phyloP scores from a whole-genome alignment of 768 basidiomycete species.

The Leucosporidium yakuticum region DNA sequence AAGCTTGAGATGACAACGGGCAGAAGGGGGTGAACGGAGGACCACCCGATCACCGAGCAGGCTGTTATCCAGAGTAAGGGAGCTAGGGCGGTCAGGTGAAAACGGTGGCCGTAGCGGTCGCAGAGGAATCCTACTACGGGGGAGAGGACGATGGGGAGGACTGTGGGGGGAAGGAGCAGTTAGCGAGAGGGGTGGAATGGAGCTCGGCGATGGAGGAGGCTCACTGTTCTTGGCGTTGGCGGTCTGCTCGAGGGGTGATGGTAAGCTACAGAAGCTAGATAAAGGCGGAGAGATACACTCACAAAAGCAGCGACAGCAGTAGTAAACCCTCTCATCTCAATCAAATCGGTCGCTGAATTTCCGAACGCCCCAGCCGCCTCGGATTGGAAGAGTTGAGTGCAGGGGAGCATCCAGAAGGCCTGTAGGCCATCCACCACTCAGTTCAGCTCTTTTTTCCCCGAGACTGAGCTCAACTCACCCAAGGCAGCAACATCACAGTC shows the following conservation, averaged over 20 bases:
- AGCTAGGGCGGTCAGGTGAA: neutral
- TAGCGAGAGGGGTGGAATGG: neutral
- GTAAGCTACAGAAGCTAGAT: too few species aligned
- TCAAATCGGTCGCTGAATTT: neutral
- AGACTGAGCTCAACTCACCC: neutral
- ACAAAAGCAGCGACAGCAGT: too few species aligned
- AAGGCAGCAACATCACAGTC: neutral
- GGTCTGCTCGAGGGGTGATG: neutral
- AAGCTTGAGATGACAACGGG: neutral
- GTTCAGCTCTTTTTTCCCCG: too few species aligned
- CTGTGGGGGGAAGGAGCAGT: neutral
- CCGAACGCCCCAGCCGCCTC: neutral
- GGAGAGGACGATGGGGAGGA: neutral
- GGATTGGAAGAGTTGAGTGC: neutral
- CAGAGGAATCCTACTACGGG: neutral
- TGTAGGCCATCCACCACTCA: too few species aligned
- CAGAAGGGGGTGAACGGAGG: neutral
- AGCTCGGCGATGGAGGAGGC: neutral
- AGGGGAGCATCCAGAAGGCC: neutral
- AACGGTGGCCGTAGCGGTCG: slow-evolving; percentile 1
- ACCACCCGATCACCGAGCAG: neutral
- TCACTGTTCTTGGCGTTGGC: neutral
- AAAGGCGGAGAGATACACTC: too few species aligned
- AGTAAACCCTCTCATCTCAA: neutral
- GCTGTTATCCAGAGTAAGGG: neutral